Evolutionary conservation across 2,329 filamentous ascomycete species (phyloP), one percentile per base, ranked within the genome.

Genomic region (Colletotrichum sp.): DNA sequence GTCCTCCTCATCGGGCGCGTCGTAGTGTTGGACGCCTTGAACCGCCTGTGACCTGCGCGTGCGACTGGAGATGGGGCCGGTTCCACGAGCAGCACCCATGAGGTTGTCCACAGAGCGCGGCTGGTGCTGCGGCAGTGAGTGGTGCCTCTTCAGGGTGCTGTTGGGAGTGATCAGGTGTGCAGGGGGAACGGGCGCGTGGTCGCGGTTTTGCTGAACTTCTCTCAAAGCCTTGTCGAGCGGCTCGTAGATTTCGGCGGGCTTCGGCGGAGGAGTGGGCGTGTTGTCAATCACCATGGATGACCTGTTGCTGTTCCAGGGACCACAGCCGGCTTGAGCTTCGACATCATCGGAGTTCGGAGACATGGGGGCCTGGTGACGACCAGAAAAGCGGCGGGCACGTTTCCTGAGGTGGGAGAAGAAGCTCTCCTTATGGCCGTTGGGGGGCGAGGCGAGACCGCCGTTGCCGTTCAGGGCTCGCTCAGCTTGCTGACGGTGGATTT

Each of bases 331-430:
- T 82, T 96, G 96, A n/a, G 96, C 94, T 84, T 99, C 97, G 70
- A 98, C 88, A 81, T 99, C 96, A 80, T 98, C 96, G 71, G 93
- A 93, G 59, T 90, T 92, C 10, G 95, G 94, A 21, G 95, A 95
- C 75, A 94, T 92, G 9, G 95, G 93, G 16, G 93, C 93, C 83
- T 96, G 95, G 82, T 98, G 96, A 73, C 96, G 93, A 63, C 97
- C 97, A 30, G 97, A 99, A 76, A 99, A 93, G 79, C 97, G 92
- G 80, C 97, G 92, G 32, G 98, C 97, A 68, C 96, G 93, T 86
- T 99, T 99, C 72, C 97, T 92, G 9, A 99, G 90, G 83, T 99
- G 97, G 1, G 97, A 99, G 86, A 99, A 99, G 88, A 99, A 99
- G 85, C 97, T 95, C 84, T 99, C 97, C 82, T 98, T 98, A 72